phyloP scores from a whole-genome alignment of 2,329 filamentous ascomycete genomes.

The Tympanopsis confertula region DNA sequence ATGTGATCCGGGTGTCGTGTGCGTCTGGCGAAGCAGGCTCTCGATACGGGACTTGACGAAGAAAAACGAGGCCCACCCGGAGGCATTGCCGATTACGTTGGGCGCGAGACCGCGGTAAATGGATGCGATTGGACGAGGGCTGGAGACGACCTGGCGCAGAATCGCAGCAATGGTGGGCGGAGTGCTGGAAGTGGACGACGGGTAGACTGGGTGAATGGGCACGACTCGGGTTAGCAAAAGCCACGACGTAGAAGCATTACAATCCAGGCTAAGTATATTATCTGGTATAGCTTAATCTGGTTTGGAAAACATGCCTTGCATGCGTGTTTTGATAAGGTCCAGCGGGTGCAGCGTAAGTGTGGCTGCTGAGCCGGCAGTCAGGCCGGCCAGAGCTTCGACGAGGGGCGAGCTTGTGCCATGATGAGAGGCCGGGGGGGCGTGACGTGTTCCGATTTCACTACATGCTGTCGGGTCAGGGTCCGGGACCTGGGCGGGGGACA shows the following conservation, averaged over 20 bases:
- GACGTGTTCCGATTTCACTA: no score
- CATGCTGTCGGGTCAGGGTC: no score
- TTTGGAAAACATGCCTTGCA: slow-evolving; percentile 72
- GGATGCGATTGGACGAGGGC: slow-evolving; percentile 48
- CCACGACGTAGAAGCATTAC: no score
- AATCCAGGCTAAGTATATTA: no score
- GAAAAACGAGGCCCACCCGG: slow-evolving; percentile 89
- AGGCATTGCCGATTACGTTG: slow-evolving; percentile 81
- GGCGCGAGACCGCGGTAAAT: slow-evolving; percentile 84
- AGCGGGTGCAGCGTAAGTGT: slow-evolving; percentile 84
- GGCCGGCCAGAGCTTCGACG: slow-evolving; percentile 79
- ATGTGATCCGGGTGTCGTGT: slow-evolving; percentile 7
- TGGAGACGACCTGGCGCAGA: slow-evolving; percentile 32
- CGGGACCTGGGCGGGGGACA: no score
- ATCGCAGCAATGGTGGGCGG: slow-evolving; percentile 37
- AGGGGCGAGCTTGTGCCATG: slow-evolving; percentile 34
- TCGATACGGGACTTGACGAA: slow-evolving; percentile 55
- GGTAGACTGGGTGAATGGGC: slow-evolving; percentile 12
- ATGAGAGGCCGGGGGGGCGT: background rate
- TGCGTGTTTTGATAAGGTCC: slow-evolving; percentile 89
- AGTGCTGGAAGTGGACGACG: slow-evolving; percentile 20
- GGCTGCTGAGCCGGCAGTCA: slow-evolving; percentile 76
- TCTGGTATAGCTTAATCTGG: no score
- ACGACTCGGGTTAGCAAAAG: no score
- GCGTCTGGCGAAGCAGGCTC: slow-evolving; percentile 9